phyloP scores from a whole-genome alignment of 306 rosid genomes.

The Vigna unguiculata region DNA sequence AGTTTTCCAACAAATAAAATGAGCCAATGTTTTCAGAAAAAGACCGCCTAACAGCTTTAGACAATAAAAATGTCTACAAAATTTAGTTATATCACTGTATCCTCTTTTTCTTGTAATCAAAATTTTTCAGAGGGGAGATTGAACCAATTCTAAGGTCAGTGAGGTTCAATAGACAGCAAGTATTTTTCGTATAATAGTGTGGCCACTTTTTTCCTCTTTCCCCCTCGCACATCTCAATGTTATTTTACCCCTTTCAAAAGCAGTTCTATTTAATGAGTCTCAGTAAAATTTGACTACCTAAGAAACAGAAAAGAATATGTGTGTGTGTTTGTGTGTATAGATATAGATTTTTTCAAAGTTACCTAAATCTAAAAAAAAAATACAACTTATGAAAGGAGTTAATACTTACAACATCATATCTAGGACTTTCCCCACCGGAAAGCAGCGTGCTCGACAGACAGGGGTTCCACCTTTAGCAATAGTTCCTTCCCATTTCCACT shows the following conservation, averaged over 20 bases:
- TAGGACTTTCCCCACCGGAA: slow-evolving; percentile 91
- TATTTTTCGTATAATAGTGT: neutral
- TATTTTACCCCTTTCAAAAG: neutral
- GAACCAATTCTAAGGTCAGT: slow-evolving; percentile 14
- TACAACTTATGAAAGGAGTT: slow-evolving; percentile 22
- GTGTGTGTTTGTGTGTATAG: too few relatives aligned
- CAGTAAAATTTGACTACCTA: slow-evolving; percentile 15
- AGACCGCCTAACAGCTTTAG: neutral
- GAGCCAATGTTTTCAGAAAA: neutral
- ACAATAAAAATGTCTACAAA: neutral
- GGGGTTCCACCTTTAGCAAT: slow-evolving; percentile 99
- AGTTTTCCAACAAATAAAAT: neutral
- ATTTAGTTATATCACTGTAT: neutral
- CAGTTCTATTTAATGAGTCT: slow-evolving; percentile 20
- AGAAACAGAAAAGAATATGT: neutral
- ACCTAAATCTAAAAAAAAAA: slow-evolving; percentile 14
- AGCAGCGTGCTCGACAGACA: slow-evolving; percentile 96
- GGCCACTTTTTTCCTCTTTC: neutral
- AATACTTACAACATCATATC: slow-evolving; percentile 83
- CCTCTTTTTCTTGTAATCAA: neutral
- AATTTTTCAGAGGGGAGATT: neutral
- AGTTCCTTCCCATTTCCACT: slow-evolving; percentile 99
- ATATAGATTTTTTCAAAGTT: slow-evolving; percentile 13
- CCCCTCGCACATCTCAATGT: neutral
- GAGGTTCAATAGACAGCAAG: neutral